Conservation (phyloP, 225 moss, liverwort and hornwort species). For the Pseudisothecium myosuroides region DNA sequence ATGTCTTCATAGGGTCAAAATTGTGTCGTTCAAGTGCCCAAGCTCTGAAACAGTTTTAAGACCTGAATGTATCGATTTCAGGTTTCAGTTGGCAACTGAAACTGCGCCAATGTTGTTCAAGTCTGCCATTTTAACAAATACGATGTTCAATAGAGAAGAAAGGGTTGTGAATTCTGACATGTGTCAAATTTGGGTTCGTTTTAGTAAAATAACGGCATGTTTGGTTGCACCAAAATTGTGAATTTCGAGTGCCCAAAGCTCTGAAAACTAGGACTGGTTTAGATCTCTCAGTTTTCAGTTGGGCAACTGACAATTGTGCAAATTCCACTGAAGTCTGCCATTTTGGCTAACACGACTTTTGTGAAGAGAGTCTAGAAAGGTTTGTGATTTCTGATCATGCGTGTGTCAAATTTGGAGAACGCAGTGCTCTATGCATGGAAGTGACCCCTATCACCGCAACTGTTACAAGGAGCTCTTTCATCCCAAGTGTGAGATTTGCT, state of each 20-base stretch:
- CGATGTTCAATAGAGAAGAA: not conserved
- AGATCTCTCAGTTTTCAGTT: not conserved
- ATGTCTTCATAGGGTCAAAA: not conserved
- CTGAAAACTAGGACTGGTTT: not conserved
- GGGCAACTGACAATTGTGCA: not conserved
- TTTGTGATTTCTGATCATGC: not conserved
- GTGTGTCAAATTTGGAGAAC: not conserved
- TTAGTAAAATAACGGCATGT: not conserved
- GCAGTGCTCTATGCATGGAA: constrained; percentile 81
- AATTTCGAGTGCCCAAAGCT: not conserved
- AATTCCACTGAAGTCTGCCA: not conserved
- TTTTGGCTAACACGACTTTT: too few species aligned
- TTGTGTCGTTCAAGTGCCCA: not conserved
- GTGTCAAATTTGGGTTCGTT: not conserved
- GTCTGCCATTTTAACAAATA: not conserved
- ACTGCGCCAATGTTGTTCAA: not conserved
- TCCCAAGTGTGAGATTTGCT: constrained; percentile 89
- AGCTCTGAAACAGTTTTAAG: not conserved
- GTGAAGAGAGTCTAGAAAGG: not conserved
- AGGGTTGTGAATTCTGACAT: not conserved
- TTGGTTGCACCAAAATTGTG: not conserved
- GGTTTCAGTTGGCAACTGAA: not conserved
- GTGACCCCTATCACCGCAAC: constrained; percentile 61
- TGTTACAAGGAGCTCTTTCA: constrained; percentile 94
- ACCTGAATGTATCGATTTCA: not conserved